Evolutionary conservation across 1,284 basidiomycete species (phyloP), one percentile per base, ranked within the genome.

Genomic region (Rhodotorula mucilaginosa): DNA sequence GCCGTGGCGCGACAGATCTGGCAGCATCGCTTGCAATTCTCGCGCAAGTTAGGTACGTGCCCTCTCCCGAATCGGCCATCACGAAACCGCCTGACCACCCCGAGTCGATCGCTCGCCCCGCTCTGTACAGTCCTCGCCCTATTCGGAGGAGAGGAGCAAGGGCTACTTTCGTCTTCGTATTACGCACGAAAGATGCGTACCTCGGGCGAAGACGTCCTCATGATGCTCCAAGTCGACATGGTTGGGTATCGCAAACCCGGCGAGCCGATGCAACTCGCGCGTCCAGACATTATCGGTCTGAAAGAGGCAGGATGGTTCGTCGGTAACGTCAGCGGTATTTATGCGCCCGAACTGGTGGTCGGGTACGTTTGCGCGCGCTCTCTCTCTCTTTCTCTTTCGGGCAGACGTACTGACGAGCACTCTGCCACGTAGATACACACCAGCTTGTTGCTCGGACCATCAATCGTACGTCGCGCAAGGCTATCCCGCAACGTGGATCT

Each of bases 101-200:
- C 23, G 21, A 44, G 23, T 15, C 29, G n/a, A n/a, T 19, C 10
- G 2, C 16, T n/a, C 18, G 34, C 10, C 39, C 13, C 12, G 21
- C 10, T 56, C 12, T 13, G 13, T 13, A 18, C 62, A 64, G 76
- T 78, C n/a, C 73, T 82, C 29, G 75, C 79, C 44, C 76, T 77
- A n/a, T 81, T 81, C 64, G 68, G 75, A 0, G 81, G 81, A 19
- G 81, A 82, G 59, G 81, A 82, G 67, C 81, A 82, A 71, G 81
- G 34, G 5, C 34, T 34, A 5, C 34, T 34, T 34, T 4, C 5
- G 34, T 34, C 34, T 7, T 34, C 34, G 34, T 74, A 52, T 44
- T 75, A 72, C 60, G 78, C 78, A 10, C 51, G 57, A 21, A 39
- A 51, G 21, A 48, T 76, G 46, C 21, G 59, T 31, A 13, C 23